These are phyloP conservation scores for Colletotrichum lini DNA, from an alignment of 2,329 filamentous ascomycete species.

Conservation along the genomic window DNA sequence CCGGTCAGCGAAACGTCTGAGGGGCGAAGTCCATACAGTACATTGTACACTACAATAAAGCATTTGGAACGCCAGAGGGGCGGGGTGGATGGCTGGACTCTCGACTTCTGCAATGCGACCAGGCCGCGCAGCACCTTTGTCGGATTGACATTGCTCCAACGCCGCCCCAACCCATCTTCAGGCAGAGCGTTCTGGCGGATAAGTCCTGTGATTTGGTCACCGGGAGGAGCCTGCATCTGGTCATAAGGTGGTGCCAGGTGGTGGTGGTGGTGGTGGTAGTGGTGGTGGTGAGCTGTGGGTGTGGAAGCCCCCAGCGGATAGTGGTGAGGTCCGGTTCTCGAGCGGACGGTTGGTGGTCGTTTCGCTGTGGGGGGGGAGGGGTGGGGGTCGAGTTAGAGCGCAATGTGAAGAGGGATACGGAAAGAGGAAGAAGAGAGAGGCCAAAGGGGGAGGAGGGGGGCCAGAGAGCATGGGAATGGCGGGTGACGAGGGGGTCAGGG, in stretches of 20 bases:
- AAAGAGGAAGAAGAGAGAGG: not conserved
- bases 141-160: constrained; percentile 28
- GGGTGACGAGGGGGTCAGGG: not conserved
- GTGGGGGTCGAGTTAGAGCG: not conserved
- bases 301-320: constrained; percentile 15
- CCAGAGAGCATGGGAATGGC: not conserved
- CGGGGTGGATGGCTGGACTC: not conserved
- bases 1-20: not conserved
- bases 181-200: constrained; percentile 27
- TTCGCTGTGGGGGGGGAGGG: not conserved
- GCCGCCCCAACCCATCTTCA: constrained; percentile 28
- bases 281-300: constrained; percentile 11
- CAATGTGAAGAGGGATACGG: not conserved
- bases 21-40: not conserved
- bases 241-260: constrained; percentile 15
- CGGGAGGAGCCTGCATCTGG: constrained; percentile 36
- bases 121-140: constrained; percentile 15
- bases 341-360: constrained; percentile 27
- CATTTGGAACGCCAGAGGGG: not conserved
- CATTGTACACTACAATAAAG: not conserved
- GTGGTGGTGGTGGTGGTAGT: constrained; percentile 14
- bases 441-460: not conserved
- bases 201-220: constrained; percentile 40
- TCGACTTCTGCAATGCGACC: not conserved
- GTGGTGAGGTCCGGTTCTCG: constrained; percentile 21